phyloP scores from a whole-genome alignment of 2,329 filamentous ascomycete species.

The Sarocladium oryzae region DNA sequence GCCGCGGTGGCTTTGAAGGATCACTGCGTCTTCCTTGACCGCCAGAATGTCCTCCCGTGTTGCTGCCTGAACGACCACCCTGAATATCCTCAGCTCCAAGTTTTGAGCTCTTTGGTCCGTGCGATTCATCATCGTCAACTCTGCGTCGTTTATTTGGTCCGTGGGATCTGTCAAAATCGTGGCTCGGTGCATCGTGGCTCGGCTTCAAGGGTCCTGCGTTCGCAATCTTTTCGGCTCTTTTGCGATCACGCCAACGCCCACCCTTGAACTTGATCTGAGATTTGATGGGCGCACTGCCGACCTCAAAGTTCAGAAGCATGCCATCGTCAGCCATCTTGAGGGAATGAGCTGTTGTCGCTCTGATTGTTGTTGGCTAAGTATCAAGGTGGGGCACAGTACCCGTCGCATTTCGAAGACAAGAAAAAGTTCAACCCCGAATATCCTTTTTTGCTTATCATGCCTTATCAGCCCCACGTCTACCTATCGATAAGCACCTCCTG shows the following conservation, averaged over 20 bases:
- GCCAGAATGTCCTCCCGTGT: neutral
- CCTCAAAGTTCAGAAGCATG: constrained; percentile 86
- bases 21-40: neutral
- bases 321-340: constrained; percentile 82
- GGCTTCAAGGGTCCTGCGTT: constrained; percentile 14
- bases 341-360: neutral
- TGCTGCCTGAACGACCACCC: constrained; percentile 6
- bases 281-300: constrained; percentile 60
- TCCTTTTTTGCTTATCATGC: neutral
- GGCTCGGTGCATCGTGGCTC: constrained; percentile 12
- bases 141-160: constrained; percentile 41
- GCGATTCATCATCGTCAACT: constrained; percentile 21
- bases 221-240: constrained; percentile 50
- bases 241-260: constrained; percentile 86
- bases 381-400: neutral
- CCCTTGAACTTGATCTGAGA: constrained; percentile 66
- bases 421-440: neutral
- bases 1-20: constrained; percentile 23
- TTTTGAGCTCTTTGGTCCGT: constrained; percentile 7
- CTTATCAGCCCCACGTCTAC: neutral
- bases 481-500: neutral
- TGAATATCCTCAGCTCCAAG: neutral
- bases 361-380: neutral
- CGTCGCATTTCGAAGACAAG: neutral
- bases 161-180: constrained; percentile 20